These are phyloP conservation scores for Laetiporus sulphureus DNA, from an alignment of 1,284 basidiomycete species.

Conservation along the genomic window DNA sequence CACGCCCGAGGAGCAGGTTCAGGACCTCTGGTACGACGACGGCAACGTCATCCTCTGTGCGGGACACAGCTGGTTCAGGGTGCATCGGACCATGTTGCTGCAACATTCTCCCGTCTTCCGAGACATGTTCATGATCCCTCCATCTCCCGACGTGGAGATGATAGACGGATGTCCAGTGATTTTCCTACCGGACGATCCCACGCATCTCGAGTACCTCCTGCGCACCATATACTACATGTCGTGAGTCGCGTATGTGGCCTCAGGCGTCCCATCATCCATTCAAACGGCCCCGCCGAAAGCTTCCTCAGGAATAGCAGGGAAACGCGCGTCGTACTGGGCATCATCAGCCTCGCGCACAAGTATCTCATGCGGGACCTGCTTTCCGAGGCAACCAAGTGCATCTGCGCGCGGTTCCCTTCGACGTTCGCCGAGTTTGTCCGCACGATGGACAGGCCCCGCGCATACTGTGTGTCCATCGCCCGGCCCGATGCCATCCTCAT, in stretches of 20 bases:
- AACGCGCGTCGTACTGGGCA: slow-evolving; percentile 9
- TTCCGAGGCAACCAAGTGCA: slow-evolving; percentile 13
- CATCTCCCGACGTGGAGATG: slow-evolving; percentile 2
- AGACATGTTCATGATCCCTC: slow-evolving; percentile 16
- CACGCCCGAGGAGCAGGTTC: too few species aligned
- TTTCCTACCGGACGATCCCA: neutral
- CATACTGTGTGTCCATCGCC: neutral
- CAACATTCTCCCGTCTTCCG: slow-evolving; percentile 16
- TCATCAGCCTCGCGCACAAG: slow-evolving; percentile 17
- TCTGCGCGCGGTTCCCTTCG: slow-evolving; percentile 15
- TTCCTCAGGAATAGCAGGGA: neutral
- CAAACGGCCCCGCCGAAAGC: neutral
- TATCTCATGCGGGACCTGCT: slow-evolving; percentile 16
- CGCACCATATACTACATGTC: neutral
- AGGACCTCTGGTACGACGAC: slow-evolving; percentile 19
- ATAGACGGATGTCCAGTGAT: slow-evolving; percentile 8
- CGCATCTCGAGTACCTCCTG: neutral
- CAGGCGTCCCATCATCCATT: neutral
- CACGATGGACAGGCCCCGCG: neutral
- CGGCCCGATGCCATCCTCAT: neutral
- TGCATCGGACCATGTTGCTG: slow-evolving; percentile 12
- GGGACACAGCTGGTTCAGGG: slow-evolving; percentile 11
- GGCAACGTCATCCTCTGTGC: slow-evolving; percentile 18
- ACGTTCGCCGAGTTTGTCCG: slow-evolving; percentile 4
- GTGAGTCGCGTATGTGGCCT: neutral